Evolutionary conservation across 805 yeast genomes (phyloP).

Genomic region (Candida broadrunensis): DNA sequence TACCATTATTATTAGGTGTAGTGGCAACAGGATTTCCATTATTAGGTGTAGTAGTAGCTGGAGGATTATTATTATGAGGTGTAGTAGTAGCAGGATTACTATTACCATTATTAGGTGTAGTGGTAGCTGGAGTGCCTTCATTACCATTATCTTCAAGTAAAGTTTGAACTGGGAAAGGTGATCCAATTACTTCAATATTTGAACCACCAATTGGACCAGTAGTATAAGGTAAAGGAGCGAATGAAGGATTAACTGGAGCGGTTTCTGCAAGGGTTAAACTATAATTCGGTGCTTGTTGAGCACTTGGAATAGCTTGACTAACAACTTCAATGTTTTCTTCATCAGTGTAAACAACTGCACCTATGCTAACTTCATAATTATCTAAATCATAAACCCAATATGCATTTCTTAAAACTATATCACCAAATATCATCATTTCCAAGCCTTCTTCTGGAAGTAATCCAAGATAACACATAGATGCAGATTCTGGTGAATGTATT

Average conservation of each 20-base stretch:
- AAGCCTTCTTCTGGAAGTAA: background rate
- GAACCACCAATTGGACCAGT: too few species aligned
- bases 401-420: slow-evolving; percentile 58
- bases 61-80: too few species aligned
- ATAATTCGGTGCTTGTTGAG: background rate
- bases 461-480: background rate
- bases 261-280: background rate
- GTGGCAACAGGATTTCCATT: too few species aligned
- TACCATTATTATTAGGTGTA: too few species aligned
- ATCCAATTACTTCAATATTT: too few species aligned
- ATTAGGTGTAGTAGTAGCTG: too few species aligned
- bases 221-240: background rate
- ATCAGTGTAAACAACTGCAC: background rate
- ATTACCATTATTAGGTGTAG: too few species aligned
- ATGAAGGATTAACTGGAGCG: background rate
- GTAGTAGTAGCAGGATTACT: too few species aligned
- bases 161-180: too few species aligned
- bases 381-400: slow-evolving; percentile 66
- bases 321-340: background rate
- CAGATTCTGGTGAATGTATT: too few species aligned
- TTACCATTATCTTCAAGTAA: too few species aligned
- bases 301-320: background rate
- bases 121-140: too few species aligned
- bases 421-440: slow-evolving; percentile 48
- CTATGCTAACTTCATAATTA: slow-evolving; percentile 52